Evolutionary conservation across 257 asterid species (phyloP).

Genomic region (Solanum dulcamara): DNA sequence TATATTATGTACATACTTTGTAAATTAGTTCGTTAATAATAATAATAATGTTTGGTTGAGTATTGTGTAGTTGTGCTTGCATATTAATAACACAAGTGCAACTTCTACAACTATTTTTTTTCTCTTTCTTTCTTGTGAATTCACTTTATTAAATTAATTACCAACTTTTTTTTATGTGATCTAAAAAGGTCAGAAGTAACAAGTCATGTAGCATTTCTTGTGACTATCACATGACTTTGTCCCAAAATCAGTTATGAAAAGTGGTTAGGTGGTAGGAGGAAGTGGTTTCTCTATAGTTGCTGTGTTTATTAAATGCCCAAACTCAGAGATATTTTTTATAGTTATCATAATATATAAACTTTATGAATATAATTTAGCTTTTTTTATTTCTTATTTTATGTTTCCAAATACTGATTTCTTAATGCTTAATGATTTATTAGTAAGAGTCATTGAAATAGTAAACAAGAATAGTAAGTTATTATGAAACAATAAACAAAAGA

Average conservation of each 20-base stretch:
- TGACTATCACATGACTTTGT: constrained; percentile 1
- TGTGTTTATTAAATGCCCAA: background rate
- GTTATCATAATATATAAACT: background rate
- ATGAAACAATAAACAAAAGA: background rate
- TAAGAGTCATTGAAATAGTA: background rate
- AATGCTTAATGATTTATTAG: background rate
- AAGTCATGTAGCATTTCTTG: constrained; percentile 1
- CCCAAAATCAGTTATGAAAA: background rate
- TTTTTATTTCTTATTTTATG: background rate
- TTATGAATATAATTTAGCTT: background rate
- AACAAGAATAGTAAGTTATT: background rate
- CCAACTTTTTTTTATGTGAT: background rate
- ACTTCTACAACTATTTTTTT: background rate
- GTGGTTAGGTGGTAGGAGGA: background rate
- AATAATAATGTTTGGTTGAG: background rate
- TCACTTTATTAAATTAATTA: background rate
- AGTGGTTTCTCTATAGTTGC: background rate
- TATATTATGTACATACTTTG: too few species aligned
- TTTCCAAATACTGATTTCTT: background rate
- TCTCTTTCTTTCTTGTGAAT: background rate
- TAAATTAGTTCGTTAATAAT: background rate
- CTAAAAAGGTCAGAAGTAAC: background rate
- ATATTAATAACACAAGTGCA: background rate
- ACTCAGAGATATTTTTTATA: background rate
- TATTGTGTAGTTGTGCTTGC: background rate